A percentile compares a stretch with the other conserved stretches of the same genome.
Conservation (phyloP, 306 rosid genomes). For the Clitoria ternatea region DNA sequence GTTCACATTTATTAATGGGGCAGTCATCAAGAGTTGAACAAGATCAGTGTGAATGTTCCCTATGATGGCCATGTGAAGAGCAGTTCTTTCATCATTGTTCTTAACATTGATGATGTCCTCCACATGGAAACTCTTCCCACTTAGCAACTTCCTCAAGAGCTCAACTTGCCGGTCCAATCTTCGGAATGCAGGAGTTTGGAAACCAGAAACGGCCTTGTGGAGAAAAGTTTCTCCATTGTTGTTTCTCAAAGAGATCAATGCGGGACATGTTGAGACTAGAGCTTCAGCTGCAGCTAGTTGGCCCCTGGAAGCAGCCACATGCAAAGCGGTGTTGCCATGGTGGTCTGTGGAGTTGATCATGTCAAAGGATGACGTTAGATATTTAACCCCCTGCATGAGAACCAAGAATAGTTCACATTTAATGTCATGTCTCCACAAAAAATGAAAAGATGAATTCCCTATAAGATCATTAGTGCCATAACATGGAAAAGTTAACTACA, state of each 20-base stretch:
- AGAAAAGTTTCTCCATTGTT: constrained; percentile 80
- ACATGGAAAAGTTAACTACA: neutral
- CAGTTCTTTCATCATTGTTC: constrained; percentile 72
- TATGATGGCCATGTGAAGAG: constrained; percentile 82
- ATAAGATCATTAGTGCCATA: neutral
- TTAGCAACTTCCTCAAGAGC: constrained; percentile 60
- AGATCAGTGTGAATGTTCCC: constrained; percentile 83
- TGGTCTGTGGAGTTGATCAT: constrained; percentile 63
- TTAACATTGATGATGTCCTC: constrained; percentile 60
- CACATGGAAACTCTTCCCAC: constrained; percentile 42
- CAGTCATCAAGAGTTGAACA: constrained; percentile 84
- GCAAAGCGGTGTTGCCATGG: constrained; percentile 85
- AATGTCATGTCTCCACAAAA: constrained; percentile 9
- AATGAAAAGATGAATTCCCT: neutral
- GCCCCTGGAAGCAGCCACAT: constrained; percentile 85
- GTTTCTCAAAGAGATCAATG: constrained; percentile 50
- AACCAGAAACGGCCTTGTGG: constrained; percentile 89
- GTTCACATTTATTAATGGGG: constrained; percentile 61
- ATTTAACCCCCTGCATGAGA: constrained; percentile 62
- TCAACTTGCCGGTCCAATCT: constrained; percentile 84
- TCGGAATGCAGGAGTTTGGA: constrained; percentile 65
- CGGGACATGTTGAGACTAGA: constrained; percentile 57
- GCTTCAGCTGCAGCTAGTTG: constrained; percentile 74
- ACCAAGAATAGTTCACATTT: neutral
- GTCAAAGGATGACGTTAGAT: constrained; percentile 56